A percentile compares a stretch with the other conserved stretches of the same genome.
phyloP scores from a whole-genome alignment of 108 stramenopile species.

The Skeletonema marinoi region DNA sequence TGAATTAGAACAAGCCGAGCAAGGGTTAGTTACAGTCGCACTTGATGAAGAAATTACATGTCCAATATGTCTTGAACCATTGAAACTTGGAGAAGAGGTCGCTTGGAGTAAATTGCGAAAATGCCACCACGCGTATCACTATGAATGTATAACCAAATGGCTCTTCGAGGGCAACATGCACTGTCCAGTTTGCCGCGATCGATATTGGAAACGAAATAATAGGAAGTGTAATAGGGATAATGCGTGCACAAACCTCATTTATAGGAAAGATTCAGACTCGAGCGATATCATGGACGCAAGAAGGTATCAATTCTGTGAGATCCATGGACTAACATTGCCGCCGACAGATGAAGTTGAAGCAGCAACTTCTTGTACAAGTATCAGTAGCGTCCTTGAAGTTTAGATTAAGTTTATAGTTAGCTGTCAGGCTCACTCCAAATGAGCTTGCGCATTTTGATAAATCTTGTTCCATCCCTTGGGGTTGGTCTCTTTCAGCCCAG shows the following conservation, averaged over 20 bases:
- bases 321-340: background rate
- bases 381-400: background rate
- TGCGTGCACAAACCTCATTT: background rate
- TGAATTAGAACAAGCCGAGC: background rate
- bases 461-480: conserved; percentile 46
- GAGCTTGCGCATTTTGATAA: conserved; percentile 18
- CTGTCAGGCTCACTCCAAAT: background rate
- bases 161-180: background rate
- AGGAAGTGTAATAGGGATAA: background rate
- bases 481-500: conserved; percentile 46
- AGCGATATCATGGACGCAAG: background rate
- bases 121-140: background rate
- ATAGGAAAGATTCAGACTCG: background rate
- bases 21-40: background rate
- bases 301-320: background rate
- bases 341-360: background rate
- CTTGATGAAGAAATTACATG: background rate
- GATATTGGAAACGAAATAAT: background rate
- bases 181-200: background rate
- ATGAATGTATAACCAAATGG: background rate
- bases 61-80: background rate
- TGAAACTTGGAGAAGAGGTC: background rate
- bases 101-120: background rate
- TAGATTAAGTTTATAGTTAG: background rate
- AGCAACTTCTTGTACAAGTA: too few relatives aligned